Evolutionary conservation across 192 early-diverging fungal genomes (phyloP), one percentile per base, ranked within the genome.

Genomic region (Coemansia umbellata): DNA sequence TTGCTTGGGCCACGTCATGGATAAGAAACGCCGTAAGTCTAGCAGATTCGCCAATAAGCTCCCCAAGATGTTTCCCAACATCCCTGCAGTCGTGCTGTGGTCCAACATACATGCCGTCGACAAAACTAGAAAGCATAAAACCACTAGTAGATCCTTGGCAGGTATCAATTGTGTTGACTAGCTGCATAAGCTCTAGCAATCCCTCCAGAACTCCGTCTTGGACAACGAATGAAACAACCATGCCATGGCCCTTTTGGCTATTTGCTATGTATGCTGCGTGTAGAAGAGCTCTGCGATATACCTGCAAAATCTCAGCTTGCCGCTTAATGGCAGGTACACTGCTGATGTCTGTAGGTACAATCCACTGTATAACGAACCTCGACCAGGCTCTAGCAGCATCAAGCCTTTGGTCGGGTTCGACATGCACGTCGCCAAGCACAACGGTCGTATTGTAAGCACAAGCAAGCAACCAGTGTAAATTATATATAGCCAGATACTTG

Each of bases 21-120:
- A 65, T 55, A n/a, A 72, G 31, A 37, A 72, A 51, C 4, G 69
- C 69, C 19, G 60, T 10, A n/a, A 72, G 53, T 21, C 37, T 43
- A 4, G 64, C 17, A 6, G 37, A 24, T 31, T 72, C 69, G 42
- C 69, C 26, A 21, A 52, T 7, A 24, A 72, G 32, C 31, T 28
- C 43, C 13, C 57, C 69, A 31, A 61, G 22, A 1, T 14, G 36
- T 8, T 6, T 50, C 10, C 31, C 37, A 6, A 32, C 15, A 31
- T 27, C 49, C n/a, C 10, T 11, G 23, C 31, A 23, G n/a, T n/a
- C 21, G 37, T 33, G 4, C 9, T 14, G 22, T n/a, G 18, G 7
- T 0, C 30, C 31, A 8, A 3, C n/a, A n/a, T 26, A 19, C 8
- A 33, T 31, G 5, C 27, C 50, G 8, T 35, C 23, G 13, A 19